phyloP scores from a whole-genome alignment of 306 rosid species.

The Quercus rubra region DNA sequence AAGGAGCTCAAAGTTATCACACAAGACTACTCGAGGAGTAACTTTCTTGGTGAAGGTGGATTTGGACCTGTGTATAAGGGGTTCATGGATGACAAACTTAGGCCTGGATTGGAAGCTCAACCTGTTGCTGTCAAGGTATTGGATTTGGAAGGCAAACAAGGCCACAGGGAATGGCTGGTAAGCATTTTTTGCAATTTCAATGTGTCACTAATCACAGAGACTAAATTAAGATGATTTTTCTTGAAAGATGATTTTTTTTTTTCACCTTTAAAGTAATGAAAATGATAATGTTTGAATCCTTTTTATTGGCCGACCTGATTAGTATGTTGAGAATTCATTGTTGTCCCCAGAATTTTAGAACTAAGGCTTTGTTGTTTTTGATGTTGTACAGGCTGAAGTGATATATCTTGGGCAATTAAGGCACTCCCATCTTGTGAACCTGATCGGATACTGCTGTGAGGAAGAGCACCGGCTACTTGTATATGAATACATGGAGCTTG shows the following conservation, averaged over 20 bases:
- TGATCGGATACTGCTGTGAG: constrained; percentile 88
- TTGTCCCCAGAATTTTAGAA: neutral
- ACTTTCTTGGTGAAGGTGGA: constrained; percentile 86
- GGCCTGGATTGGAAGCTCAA: constrained; percentile 51
- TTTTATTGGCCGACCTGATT: too few species aligned
- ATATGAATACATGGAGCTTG: constrained; percentile 76
- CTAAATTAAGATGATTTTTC: too few species aligned
- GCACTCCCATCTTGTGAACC: constrained; percentile 81
- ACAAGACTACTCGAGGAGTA: constrained; percentile 44
- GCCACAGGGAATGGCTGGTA: constrained; percentile 98
- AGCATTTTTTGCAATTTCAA: constrained; percentile 9
- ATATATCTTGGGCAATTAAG: constrained; percentile 82
- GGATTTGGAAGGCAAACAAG: constrained; percentile 86
- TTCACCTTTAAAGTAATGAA: neutral
- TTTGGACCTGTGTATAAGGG: constrained; percentile 90
- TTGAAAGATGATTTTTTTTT: neutral
- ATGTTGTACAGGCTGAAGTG: constrained; percentile 66
- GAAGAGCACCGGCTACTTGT: constrained; percentile 89
- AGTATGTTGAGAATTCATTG: too few species aligned
- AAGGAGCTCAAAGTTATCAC: constrained; percentile 68
- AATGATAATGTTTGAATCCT: neutral
- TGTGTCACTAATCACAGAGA: neutral
- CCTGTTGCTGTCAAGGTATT: constrained; percentile 76
- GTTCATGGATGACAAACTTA: constrained; percentile 60
- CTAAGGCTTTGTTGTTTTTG: too few species aligned